Evolutionary conservation across 495 filamentous ascomycete genomes (phyloP).

Genomic region (Podospora appendiculata): DNA sequence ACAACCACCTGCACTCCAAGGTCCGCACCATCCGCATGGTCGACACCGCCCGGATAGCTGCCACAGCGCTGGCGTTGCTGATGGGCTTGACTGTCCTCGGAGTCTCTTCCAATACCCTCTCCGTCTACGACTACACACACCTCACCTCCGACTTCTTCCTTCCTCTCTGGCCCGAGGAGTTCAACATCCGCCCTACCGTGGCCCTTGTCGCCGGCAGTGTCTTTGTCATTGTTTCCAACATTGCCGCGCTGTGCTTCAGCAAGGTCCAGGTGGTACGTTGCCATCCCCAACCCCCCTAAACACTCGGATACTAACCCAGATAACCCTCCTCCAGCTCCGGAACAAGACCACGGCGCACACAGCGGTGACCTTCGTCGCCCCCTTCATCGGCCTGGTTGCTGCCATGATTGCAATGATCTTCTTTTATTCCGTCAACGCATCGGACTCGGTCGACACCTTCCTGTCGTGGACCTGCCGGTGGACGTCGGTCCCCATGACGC

Average conservation of each 20-base stretch:
- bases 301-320: no score
- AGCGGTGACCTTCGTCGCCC: conserved; percentile 28
- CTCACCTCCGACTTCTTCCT: conserved; percentile 31
- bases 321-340: conserved; percentile 29
- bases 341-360: conserved; percentile 27
- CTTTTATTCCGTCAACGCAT: conserved; percentile 47
- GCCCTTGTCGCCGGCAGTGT: conserved; percentile 39
- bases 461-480: conserved; percentile 51
- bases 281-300: not conserved
- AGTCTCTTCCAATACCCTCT: conserved; percentile 38
- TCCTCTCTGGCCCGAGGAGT: conserved; percentile 43
- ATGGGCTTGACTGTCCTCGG: conserved; percentile 42
- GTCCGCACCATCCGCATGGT: conserved; percentile 25
- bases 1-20: conserved; percentile 28
- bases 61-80: conserved; percentile 40
- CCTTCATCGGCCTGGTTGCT: conserved; percentile 35
- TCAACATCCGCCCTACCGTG: conserved; percentile 43
- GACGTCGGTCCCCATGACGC: conserved; percentile 34
- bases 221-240: conserved; percentile 34
- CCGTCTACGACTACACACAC: conserved; percentile 42
- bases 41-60: conserved; percentile 34
- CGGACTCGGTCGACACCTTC: conserved; percentile 35
- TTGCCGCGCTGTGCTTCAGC: conserved; percentile 35
- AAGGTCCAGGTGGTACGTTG: conserved; percentile 30
- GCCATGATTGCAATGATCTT: conserved; percentile 43